phyloP scores from a whole-genome alignment of 2,329 filamentous ascomycete genomes.

The Macrophomina phaseolina region DNA sequence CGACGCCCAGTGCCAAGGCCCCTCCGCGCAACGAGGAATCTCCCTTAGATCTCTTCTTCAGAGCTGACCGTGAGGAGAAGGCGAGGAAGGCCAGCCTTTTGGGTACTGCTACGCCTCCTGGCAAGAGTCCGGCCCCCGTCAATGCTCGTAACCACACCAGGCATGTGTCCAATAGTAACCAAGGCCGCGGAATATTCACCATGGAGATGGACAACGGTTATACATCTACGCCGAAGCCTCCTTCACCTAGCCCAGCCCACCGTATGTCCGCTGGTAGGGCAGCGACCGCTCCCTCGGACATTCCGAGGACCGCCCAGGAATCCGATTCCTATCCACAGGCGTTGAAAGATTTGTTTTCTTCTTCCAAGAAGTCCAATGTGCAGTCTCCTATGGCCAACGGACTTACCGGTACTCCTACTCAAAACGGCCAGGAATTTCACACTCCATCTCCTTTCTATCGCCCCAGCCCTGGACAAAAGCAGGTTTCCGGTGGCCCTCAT shows the following conservation, averaged over 20 bases:
- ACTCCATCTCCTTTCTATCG: conserved; percentile 50
- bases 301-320: conserved; percentile 28
- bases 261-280: conserved; percentile 55
- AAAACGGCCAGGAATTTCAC: conserved; percentile 30
- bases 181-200: conserved; percentile 65
- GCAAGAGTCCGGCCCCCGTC: conserved; percentile 35
- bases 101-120: conserved; percentile 33
- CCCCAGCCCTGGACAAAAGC: conserved; percentile 36
- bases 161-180: conserved; percentile 53
- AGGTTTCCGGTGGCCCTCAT: conserved; percentile 36
- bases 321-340: conserved; percentile 53
- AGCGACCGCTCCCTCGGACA: conserved; percentile 19
- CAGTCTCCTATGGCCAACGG: conserved; percentile 17
- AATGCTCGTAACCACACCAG: conserved; percentile 36
- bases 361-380: conserved; percentile 26
- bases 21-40: conserved; percentile 65
- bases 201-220: conserved; percentile 66
- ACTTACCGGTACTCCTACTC: conserved; percentile 2
- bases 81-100: conserved; percentile 60
- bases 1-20: conserved; percentile 52
- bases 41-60: conserved; percentile 89
- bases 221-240: conserved; percentile 17
- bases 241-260: conserved; percentile 25
- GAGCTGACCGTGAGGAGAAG: conserved; percentile 80
- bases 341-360: conserved; percentile 54